A percentile compares a stretch with the other conserved stretches of the same genome.
Evolutionary conservation across 371 early-diverging fungal genomes (phyloP).

Genomic region (Batkoa obscura): DNA sequence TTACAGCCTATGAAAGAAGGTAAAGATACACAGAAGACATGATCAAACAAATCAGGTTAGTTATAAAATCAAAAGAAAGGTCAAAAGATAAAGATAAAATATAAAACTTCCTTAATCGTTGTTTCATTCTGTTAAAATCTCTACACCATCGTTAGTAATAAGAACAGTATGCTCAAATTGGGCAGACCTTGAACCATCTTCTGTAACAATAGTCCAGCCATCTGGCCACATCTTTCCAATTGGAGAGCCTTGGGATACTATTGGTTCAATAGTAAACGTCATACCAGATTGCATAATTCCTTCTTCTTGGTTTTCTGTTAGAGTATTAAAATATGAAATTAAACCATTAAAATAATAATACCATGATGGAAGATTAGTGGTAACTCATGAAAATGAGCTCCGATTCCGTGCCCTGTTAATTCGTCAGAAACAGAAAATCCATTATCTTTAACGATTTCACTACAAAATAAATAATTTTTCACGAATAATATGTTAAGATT

Average conservation of each 20-base stretch:
- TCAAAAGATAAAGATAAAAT: too few relatives aligned
- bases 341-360: conserved; percentile 10
- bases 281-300: conserved; percentile 85
- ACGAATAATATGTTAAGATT: conserved; percentile 5
- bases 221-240: conserved; percentile 65
- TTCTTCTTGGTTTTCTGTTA: conserved; percentile 63
- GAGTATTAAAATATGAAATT: not conserved
- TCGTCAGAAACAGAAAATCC: conserved; percentile 49
- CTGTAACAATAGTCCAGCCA: conserved; percentile 75
- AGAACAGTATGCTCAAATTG: conserved; percentile 97
- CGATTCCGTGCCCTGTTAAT: conserved; percentile 81
- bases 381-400: conserved; percentile 38
- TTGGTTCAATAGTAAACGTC: conserved; percentile 91
- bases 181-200: conserved; percentile 85
- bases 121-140: conserved; percentile 32
- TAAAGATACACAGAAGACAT: too few relatives aligned
- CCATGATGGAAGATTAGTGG: conserved; percentile 40
- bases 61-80: too few relatives aligned
- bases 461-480: not conserved
- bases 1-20: too few relatives aligned
- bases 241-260: conserved; percentile 29
- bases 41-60: too few relatives aligned
- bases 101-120: too few relatives aligned
- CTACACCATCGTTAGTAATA: conserved; percentile 80
- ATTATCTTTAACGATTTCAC: conserved; percentile 5